A percentile compares a stretch with the other conserved stretches of the same genome.
Conservation (phyloP, 331 rosid genomes). For the Rosa hybrid region DNA sequence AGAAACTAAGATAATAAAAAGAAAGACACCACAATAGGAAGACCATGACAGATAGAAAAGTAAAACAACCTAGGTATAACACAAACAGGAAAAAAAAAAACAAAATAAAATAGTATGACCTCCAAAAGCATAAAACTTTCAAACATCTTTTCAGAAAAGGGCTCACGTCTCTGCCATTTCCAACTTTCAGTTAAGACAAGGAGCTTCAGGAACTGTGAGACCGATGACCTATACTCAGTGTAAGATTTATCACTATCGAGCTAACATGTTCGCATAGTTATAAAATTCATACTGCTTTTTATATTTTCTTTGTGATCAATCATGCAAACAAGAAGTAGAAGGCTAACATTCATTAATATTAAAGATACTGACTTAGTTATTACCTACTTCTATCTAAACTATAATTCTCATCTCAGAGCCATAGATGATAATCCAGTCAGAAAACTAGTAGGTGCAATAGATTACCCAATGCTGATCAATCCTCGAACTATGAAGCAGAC, state of each 20-base stretch:
- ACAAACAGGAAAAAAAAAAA: not conserved
- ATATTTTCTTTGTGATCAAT: not conserved
- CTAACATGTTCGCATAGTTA: not conserved
- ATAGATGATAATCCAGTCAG: not conserved
- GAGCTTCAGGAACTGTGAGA: not conserved
- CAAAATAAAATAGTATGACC: not conserved
- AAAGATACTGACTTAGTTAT: not conserved
- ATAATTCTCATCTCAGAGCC: not conserved
- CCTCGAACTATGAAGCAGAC: slow-evolving; percentile 3
- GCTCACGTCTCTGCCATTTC: not conserved
- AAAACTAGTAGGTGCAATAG: not conserved
- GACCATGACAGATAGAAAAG: not conserved
- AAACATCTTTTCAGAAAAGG: not conserved
- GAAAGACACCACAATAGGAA: not conserved
- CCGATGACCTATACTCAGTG: not conserved
- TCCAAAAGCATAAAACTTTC: not conserved
- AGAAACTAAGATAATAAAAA: slow-evolving; percentile 6
- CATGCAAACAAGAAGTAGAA: not conserved
- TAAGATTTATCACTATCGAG: not conserved
- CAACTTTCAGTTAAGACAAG: not conserved
- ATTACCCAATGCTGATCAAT: not conserved
- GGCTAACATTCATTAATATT: not conserved
- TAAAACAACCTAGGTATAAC: not conserved
- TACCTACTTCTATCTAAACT: not conserved
- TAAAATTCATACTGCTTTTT: not conserved